A percentile compares a stretch with the other conserved stretches of the same genome.
These are phyloP conservation scores for Solanum clarkiae DNA, from an alignment of 257 asterid genomes.

Conservation along the genomic window DNA sequence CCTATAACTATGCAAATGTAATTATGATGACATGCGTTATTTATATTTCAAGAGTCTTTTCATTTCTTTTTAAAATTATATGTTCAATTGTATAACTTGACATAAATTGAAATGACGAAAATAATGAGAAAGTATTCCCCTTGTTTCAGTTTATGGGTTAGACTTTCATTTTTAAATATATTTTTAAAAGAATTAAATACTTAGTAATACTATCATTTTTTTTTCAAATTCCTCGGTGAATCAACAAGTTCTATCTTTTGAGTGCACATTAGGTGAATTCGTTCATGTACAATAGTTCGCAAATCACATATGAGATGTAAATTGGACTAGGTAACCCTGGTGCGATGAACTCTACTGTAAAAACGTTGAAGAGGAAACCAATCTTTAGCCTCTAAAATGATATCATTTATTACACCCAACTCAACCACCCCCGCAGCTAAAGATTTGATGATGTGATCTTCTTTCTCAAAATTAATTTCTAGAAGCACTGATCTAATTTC, in stretches of 20 bases:
- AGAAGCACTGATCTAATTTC: not conserved
- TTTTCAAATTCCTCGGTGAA: not conserved
- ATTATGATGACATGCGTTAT: not conserved
- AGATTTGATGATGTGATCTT: not conserved
- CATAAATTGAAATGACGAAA: not conserved
- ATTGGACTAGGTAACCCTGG: rapidly evolving
- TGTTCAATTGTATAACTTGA: not conserved
- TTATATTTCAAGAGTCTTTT: not conserved
- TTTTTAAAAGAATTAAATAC: not conserved
- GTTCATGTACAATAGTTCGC: too few relatives aligned
- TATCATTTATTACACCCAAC: not conserved
- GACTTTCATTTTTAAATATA: not conserved
- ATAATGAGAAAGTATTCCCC: not conserved
- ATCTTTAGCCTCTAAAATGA: not conserved
- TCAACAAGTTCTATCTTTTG: not conserved
- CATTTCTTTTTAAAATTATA: not conserved
- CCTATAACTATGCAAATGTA: not conserved
- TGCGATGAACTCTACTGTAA: not conserved
- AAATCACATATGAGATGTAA: not conserved
- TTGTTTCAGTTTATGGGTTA: not conserved
- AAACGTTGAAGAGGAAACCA: not conserved
- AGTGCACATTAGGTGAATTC: not conserved
- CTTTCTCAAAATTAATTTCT: not conserved
- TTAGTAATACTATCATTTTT: not conserved
- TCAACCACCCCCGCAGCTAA: not conserved